Percentiles rank a stretch among this genome's conserved stretches.
phyloP scores from a whole-genome alignment of 2,329 filamentous ascomycete species.

The Cytospora piceae region DNA sequence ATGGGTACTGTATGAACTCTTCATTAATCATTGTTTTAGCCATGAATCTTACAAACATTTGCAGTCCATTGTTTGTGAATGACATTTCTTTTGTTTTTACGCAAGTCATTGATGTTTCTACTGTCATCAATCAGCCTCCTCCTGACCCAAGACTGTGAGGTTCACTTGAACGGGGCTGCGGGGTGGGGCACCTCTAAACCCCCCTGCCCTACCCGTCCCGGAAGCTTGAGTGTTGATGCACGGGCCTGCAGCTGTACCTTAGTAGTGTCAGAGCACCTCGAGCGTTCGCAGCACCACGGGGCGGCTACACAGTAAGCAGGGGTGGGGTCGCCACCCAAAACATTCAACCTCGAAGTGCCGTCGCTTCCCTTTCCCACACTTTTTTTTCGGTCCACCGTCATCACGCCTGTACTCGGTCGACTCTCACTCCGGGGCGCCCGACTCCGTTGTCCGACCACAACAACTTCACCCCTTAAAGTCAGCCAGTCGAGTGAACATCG shows the following conservation, averaged over 20 bases:
- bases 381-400: not conserved
- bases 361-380: not conserved
- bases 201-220: too few species aligned
- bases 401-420: not conserved
- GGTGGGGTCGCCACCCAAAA: not conserved
- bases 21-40: too few species aligned
- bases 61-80: too few species aligned
- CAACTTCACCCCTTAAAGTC: not conserved
- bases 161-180: too few species aligned
- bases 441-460: constrained; percentile 3
- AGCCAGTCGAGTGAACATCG: not conserved
- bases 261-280: too few species aligned
- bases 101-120: too few species aligned
- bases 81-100: too few species aligned
- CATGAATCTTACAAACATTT: too few species aligned
- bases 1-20: not conserved
- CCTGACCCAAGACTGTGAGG: not conserved
- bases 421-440: constrained; percentile 2
- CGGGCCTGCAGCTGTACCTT: not conserved
- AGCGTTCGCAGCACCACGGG: too few species aligned
- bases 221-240: not conserved
- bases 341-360: not conserved
- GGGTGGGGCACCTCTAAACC: not conserved
- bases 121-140: too few species aligned
- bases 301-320: constrained; percentile 1